A percentile compares a stretch with the other conserved stretches of the same genome.
These are phyloP conservation scores for Hypomyces rosellus DNA, from an alignment of 2,329 filamentous ascomycete species.

Conservation along the genomic window DNA sequence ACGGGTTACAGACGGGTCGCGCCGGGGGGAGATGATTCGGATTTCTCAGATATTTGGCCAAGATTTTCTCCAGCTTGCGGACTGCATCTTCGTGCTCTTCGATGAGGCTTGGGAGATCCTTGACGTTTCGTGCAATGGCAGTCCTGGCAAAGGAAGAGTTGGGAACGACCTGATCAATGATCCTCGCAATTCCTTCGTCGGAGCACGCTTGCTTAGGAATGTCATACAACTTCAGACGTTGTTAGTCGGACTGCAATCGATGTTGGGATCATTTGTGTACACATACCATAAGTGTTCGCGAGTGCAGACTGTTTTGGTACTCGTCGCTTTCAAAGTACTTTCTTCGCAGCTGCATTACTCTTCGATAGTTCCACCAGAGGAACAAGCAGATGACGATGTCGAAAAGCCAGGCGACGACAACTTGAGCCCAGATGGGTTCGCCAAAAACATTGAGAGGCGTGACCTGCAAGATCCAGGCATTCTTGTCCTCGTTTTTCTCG, in stretches of 20 bases:
- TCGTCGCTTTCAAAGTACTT: constrained; percentile 79
- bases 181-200: constrained; percentile 79
- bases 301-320: constrained; percentile 81
- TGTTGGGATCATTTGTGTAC: no score
- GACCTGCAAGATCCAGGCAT: constrained; percentile 50
- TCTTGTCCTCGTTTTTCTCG: constrained; percentile 11
- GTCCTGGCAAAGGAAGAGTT: constrained; percentile 73
- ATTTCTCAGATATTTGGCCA: constrained; percentile 87
- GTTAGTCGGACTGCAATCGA: no score
- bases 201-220: constrained; percentile 69
- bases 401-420: constrained; percentile 57
- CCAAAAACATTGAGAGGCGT: constrained; percentile 52
- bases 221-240: constrained; percentile 61
- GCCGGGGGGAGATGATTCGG: constrained; percentile 70
- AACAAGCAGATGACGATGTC: constrained; percentile 72
- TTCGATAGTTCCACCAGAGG: constrained; percentile 84
- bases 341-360: constrained; percentile 63
- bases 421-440: constrained; percentile 50
- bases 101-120: constrained; percentile 79
- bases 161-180: constrained; percentile 75
- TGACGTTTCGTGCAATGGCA: constrained; percentile 85
- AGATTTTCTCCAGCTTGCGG: constrained; percentile 70
- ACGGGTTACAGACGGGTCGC: constrained; percentile 72
- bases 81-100: constrained; percentile 77
- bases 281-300: constrained; percentile 59